Conservation (phyloP, 2,329 filamentous ascomycete genomes). For the Neopestalotiopsis sp. region DNA sequence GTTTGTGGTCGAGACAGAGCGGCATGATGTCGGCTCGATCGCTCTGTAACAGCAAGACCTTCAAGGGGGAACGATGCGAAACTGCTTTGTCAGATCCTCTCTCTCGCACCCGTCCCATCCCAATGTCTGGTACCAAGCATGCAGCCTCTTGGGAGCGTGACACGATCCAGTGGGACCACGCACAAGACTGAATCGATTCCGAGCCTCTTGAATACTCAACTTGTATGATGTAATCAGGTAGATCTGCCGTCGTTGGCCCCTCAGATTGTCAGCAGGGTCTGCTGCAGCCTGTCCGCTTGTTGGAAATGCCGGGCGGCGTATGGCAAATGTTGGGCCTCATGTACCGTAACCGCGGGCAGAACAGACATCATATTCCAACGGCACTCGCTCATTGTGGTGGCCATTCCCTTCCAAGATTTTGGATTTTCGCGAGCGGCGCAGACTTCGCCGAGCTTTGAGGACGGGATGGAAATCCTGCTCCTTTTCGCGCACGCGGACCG, state of each 20-base stretch:
- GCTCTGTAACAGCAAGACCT: neutral
- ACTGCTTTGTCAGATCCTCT: slow-evolving; percentile 1
- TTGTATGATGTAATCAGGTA: slow-evolving; percentile 12
- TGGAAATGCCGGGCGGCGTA: neutral
- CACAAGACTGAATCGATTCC: neutral
- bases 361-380: neutral
- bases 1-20: neutral
- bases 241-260: slow-evolving; percentile 8
- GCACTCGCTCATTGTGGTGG: neutral
- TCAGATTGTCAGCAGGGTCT: slow-evolving; percentile 6
- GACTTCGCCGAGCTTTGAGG: neutral
- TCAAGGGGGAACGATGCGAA: slow-evolving; percentile 11
- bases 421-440: neutral
- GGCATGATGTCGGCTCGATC: slow-evolving; percentile 8
- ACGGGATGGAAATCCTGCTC: neutral
- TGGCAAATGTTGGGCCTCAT: neutral
- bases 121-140: neutral
- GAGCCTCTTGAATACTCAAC: neutral
- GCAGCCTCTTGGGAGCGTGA: neutral
- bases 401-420: neutral
- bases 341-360: neutral
- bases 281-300: neutral
- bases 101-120: neutral
- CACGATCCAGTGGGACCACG: neutral
- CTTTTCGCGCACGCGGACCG: neutral